phyloP scores from a whole-genome alignment of 2,329 filamentous ascomycete species.

The Aspergillus ochraceus region DNA sequence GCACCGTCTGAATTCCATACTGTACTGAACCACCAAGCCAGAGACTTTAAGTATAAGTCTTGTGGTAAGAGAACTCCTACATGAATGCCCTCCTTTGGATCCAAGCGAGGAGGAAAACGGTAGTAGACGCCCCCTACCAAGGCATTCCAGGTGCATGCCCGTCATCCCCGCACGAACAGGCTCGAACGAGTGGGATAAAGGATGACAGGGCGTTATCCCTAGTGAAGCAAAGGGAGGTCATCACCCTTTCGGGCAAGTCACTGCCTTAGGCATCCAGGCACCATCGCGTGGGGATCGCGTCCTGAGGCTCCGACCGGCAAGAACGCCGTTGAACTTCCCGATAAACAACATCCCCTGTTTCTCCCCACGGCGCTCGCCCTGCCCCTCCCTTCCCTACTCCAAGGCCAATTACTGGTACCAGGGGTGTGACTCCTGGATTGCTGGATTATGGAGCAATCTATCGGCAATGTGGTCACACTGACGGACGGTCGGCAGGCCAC shows the following conservation, averaged over 20 bases:
- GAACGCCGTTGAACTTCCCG: conserved; percentile 12
- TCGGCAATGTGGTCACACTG: conserved; percentile 76
- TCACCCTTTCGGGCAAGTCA: conserved; percentile 37
- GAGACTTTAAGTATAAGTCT: background rate
- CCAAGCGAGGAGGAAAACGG: background rate
- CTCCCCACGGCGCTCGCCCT: conserved; percentile 8
- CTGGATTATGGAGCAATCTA: conserved; percentile 35
- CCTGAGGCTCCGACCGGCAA: conserved; percentile 16
- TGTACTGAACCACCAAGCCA: no score
- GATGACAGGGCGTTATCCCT: background rate
- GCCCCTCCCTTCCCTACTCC: conserved; percentile 3
- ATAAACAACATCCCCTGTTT: conserved; percentile 16
- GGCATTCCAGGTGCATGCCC: background rate
- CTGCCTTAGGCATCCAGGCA: conserved; percentile 15
- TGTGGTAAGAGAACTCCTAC: background rate
- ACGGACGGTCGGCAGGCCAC: conserved; percentile 73
- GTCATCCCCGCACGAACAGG: background rate
- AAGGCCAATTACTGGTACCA: conserved; percentile 10
- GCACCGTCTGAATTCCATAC: no score
- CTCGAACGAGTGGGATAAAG: background rate
- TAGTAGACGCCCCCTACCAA: background rate
- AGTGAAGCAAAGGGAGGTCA: no score
- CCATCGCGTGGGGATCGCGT: conserved; percentile 12
- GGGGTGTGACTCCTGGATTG: conserved; percentile 12
- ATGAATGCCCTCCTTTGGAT: background rate